These are phyloP conservation scores for Leptosphaerulina australis DNA, from an alignment of 2,329 filamentous ascomycete species.

Conservation along the genomic window DNA sequence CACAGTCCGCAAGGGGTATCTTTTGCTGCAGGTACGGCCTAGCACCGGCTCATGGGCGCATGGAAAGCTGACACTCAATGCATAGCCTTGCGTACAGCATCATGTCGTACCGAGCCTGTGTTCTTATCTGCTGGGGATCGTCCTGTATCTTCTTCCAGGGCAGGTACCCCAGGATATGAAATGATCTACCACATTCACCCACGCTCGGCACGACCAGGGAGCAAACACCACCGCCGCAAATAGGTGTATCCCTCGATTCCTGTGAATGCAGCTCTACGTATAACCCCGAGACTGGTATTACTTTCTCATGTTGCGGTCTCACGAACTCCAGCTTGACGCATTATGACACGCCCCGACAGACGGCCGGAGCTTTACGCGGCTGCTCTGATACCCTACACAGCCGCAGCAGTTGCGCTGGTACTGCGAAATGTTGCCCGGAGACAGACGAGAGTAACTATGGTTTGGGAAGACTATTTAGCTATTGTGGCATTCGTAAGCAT, in stretches of 20 bases:
- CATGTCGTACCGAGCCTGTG: constrained; percentile 10
- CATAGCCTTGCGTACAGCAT: constrained; percentile 16
- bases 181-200: constrained; percentile 1
- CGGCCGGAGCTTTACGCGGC: constrained; percentile 29
- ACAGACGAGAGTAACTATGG: constrained; percentile 20
- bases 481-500: constrained; percentile 29
- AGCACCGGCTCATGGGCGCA: constrained; percentile 7
- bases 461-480: constrained; percentile 33
- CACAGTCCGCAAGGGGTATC: constrained; percentile 4
- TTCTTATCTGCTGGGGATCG: constrained; percentile 14
- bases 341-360: constrained; percentile 21
- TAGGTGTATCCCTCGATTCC: constrained; percentile 7
- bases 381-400: constrained; percentile 28
- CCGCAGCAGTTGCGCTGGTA: constrained; percentile 26
- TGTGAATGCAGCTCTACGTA: constrained; percentile 13
- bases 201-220: constrained; percentile 1
- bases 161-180: constrained; percentile 6
- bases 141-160: background rate
- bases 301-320: constrained; percentile 17
- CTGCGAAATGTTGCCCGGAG: constrained; percentile 24
- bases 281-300: constrained; percentile 13
- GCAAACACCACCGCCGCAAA: constrained; percentile 12
- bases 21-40: constrained; percentile 19
- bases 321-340: constrained; percentile 8
- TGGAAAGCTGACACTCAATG: constrained; percentile 10